These are phyloP conservation scores for Hypoxylon rubiginosum DNA, from an alignment of 2,329 filamentous ascomycete species.

Conservation along the genomic window DNA sequence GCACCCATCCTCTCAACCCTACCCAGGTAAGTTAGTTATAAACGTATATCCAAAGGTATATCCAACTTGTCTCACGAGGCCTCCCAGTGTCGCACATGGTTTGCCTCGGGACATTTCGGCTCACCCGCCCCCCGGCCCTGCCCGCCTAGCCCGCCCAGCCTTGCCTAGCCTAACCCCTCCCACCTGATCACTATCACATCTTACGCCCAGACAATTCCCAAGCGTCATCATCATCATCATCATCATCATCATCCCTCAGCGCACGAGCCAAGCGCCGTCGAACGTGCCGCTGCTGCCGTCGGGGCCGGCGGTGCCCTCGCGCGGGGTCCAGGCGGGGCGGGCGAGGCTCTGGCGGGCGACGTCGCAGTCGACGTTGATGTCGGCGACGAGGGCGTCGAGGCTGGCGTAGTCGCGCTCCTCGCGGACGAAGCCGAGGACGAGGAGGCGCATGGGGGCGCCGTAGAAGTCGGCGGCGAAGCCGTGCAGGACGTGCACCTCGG, in stretches of 20 bases:
- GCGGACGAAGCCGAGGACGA: conserved; percentile 88
- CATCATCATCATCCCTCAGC: no score
- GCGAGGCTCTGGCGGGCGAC: conserved; percentile 81
- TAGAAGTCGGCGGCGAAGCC: conserved; percentile 87
- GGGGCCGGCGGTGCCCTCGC: conserved; percentile 52
- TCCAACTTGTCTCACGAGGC: conserved; percentile 10
- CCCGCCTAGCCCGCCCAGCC: not conserved
- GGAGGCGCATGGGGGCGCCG: conserved; percentile 79
- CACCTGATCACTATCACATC: not conserved
- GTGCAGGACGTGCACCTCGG: conserved; percentile 92
- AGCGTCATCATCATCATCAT: no score
- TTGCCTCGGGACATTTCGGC: conserved; percentile 34
- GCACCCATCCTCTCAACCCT: conserved; percentile 1
- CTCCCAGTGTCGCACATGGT: not conserved
- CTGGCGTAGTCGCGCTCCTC: conserved; percentile 90
- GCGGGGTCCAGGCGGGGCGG: conserved; percentile 71
- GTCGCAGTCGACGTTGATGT: conserved; percentile 90
- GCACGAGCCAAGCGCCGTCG: conserved; percentile 53
- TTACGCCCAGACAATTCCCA: conserved; percentile 2
- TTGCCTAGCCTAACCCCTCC: not conserved
- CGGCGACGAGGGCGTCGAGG: conserved; percentile 84
- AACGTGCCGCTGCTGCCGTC: conserved; percentile 45
- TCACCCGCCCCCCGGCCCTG: conserved; percentile 21
- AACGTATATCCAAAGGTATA: conserved; percentile 26
- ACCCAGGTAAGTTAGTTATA: no score